Conservation (phyloP, 2,329 filamentous ascomycete genomes). For the Fusarium keratoplasticum region DNA sequence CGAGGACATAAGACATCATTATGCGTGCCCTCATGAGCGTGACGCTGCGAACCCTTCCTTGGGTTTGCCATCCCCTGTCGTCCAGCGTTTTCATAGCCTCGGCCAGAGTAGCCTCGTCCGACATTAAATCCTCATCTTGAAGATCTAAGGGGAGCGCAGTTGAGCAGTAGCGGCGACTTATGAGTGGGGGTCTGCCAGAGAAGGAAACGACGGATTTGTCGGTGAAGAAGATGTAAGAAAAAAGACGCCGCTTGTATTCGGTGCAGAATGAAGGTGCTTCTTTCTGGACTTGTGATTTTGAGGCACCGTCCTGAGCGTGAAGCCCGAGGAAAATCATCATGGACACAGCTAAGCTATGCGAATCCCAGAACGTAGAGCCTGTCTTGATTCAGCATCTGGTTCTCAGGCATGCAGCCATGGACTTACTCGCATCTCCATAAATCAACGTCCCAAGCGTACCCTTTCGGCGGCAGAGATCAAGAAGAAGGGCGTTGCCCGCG, state of each 20-base stretch:
- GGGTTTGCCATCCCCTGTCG: conserved; percentile 64
- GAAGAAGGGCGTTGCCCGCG: conserved; percentile 51
- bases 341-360: conserved; percentile 52
- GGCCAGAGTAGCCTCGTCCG: conserved; percentile 48
- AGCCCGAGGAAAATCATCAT: conserved; percentile 51
- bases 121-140: conserved; percentile 60
- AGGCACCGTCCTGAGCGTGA: conserved; percentile 42
- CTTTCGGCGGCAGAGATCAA: conserved; percentile 51
- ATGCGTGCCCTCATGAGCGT: conserved; percentile 61
- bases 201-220: conserved; percentile 66
- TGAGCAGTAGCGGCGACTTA: conserved; percentile 64
- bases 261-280: conserved; percentile 46
- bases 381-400: not conserved
- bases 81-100: conserved; percentile 52
- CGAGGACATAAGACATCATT: conserved; percentile 61
- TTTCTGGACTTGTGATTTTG: not conserved
- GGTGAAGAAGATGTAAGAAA: conserved; percentile 52
- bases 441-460: conserved; percentile 51
- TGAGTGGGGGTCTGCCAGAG: conserved; percentile 64
- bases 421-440: conserved; percentile 55
- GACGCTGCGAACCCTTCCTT: conserved; percentile 54
- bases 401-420: not conserved
- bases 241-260: conserved; percentile 49
- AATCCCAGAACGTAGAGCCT: conserved; percentile 53
- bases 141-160: conserved; percentile 67